These are phyloP conservation scores for Populus tremula DNA, from an alignment of 345 rosid genomes.

Conservation along the genomic window DNA sequence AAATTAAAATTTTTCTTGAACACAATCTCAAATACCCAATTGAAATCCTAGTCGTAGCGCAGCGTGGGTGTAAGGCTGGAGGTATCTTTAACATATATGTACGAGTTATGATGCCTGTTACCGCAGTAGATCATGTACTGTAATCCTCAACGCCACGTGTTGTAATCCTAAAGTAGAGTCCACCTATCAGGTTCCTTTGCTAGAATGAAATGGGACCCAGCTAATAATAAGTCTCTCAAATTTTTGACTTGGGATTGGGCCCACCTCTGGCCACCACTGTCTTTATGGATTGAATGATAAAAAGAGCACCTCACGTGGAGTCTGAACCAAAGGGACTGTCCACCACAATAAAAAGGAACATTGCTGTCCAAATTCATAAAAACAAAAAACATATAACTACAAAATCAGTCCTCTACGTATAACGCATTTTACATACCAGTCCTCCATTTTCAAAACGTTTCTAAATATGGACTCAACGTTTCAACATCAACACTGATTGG, in stretches of 20 bases:
- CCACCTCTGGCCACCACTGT: conserved; percentile 77
- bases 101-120: neutral
- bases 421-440: neutral
- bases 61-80: too few species aligned
- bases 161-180: neutral
- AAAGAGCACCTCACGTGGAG: conserved; percentile 99
- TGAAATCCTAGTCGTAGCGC: too few species aligned
- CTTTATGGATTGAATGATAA: conserved; percentile 97
- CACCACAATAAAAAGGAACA: conserved; percentile 54
- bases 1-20: too few species aligned
- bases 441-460: neutral
- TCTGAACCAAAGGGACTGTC: conserved; percentile 91
- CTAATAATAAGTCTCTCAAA: conserved; percentile 23
- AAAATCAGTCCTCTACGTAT: neutral
- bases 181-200: neutral
- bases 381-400: neutral
- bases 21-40: too few species aligned
- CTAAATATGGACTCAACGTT: neutral
- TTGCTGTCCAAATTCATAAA: conserved; percentile 25
- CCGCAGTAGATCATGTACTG: neutral
- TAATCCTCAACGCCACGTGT: neutral
- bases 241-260: conserved; percentile 64
- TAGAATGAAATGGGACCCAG: conserved; percentile 1
- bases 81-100: too few species aligned
- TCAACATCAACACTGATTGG: neutral